Base-by-base conservation (phyloP, 208 protist species). In the Spongospora subterranea region DNA sequence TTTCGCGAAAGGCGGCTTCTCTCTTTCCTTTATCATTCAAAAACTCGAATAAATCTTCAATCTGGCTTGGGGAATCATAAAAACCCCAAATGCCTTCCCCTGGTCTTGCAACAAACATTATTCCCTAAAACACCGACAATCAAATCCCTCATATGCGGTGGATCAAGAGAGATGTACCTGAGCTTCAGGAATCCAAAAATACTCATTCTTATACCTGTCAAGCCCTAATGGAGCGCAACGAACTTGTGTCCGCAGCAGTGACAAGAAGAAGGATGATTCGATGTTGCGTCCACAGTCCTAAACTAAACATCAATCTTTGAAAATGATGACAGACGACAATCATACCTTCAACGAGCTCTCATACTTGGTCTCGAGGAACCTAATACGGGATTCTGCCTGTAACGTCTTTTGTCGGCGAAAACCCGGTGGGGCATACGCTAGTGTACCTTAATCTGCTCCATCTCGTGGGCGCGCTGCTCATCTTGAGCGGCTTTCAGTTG, bases 1-100 rank as follows among this genome's bases (percentile, higher is more conserved):
- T 82, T 43, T 82, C 71, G 17, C 6, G 71, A 82, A 82, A 43
- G 6, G n/a, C 71, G 17, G 71, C 6, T 82, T 82, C 71, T 13
- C 71, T 6, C 6, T 40, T 82, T 20, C 71, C 71, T 35, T 82
- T 82, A n/a, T 82, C 71, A 43, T 6, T 39, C 71, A 82, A 43
- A 13, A 82, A 43, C 35, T 35, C 71, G 40, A 6, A 43, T 40
- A 82, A n/a, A 35, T 6, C 6, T 6, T 43, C 13, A 35, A 82
- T 35, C 35, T 82, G 35, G 6, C 35, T n/a, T 40, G 40, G 35
- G n/a, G 71, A 45, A 43, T 82, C 71, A 43, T 82, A 82, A 6
- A 6, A 82, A 43, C 71, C 71, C 71, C 71, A 82, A 43, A 82
- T n/a, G 6, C 71, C 71, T 17, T 65, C 54, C n/a, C 17, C 6